Evolutionary conservation across 179 eudicot genomes (phyloP).

Genomic region (Pouteria campechiana): DNA sequence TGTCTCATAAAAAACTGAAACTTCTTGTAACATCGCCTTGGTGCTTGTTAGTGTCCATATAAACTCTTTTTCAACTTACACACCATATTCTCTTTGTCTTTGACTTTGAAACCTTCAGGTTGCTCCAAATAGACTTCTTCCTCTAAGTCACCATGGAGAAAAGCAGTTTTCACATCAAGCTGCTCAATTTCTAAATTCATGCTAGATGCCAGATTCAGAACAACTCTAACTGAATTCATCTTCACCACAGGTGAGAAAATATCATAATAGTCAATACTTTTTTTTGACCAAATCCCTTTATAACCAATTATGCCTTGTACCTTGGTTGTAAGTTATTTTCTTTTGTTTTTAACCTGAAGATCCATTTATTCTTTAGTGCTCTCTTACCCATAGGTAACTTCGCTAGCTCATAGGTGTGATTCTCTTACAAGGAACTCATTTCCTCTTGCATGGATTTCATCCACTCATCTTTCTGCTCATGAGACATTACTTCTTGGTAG

Average conservation of each 20-base stretch:
- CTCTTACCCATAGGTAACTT: conserved; percentile 1
- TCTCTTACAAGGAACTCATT: not conserved
- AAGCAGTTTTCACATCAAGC: not conserved
- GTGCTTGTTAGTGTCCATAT: too few relatives aligned
- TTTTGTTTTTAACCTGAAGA: not conserved
- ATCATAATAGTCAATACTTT: not conserved
- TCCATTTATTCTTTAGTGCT: not conserved
- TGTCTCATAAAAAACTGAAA: too few relatives aligned
- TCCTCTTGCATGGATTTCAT: not conserved
- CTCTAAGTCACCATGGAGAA: not conserved
- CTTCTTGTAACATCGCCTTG: too few relatives aligned
- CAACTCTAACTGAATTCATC: not conserved
- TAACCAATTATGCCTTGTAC: too few relatives aligned
- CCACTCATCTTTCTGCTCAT: not conserved
- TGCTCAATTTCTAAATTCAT: not conserved
- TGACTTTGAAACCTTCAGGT: too few relatives aligned
- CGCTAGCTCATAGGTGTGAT: too few relatives aligned
- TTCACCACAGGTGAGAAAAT: not conserved
- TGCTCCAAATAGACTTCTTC: too few relatives aligned
- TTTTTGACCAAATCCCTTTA: too few relatives aligned
- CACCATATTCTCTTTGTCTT: too few relatives aligned
- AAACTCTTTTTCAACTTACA: too few relatives aligned
- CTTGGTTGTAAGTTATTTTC: not conserved
- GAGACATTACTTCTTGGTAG: not conserved
- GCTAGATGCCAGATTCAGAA: not conserved